Base-by-base conservation (phyloP, 345 rosid genomes). In the Sonneratia caseolaris region DNA sequence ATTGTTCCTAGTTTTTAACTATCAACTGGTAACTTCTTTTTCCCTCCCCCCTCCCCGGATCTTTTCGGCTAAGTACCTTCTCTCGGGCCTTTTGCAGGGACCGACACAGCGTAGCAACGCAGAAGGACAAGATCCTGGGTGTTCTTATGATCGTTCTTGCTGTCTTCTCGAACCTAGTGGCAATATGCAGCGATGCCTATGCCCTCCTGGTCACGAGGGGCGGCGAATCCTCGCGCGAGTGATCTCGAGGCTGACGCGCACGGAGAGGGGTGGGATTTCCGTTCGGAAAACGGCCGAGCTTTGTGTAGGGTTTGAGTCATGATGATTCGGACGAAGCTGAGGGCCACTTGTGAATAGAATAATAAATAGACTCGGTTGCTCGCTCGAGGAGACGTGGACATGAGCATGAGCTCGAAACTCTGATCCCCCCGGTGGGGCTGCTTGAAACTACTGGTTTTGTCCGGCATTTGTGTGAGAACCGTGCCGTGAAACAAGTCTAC, bases 111-210 rank as follows among this genome's bases (percentile, higher is more conserved):
- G 82, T 79, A 79, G 96, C 97, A 53, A 92, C 97, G 21, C 80
- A 68, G 55, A 79, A 78, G 80, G 97, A 90, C 88, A 91, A 80
- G 86, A 82, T 78, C 24, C 68, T 90, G 59, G 78, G 87, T 51
- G 38, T 79, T n/a, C 80, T 85, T 82, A 90, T 95, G 97, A 84
- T 91, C 27, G 83, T 87, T 43, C 88, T 94, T 64, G 91, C 95
- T 0, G 97, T 91, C 8, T 80, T 91, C 72, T 85, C 97, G 42
- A 90, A 87, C 70, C 37, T 49, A 24, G 81, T 94, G 66, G 98
- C 98, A 74, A 86, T 94, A 74, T 94, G 85, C 59, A 87, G 91
- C 35, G 96, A 91, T 53, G 90, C 89, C 27, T 84, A 82, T 70
- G 86, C 86, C 66, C 74, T 88, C 66, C 74, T 88, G 68, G 71